phyloP scores from a whole-genome alignment of 23 red algal genomes.

The Gracilaria domingensis region DNA sequence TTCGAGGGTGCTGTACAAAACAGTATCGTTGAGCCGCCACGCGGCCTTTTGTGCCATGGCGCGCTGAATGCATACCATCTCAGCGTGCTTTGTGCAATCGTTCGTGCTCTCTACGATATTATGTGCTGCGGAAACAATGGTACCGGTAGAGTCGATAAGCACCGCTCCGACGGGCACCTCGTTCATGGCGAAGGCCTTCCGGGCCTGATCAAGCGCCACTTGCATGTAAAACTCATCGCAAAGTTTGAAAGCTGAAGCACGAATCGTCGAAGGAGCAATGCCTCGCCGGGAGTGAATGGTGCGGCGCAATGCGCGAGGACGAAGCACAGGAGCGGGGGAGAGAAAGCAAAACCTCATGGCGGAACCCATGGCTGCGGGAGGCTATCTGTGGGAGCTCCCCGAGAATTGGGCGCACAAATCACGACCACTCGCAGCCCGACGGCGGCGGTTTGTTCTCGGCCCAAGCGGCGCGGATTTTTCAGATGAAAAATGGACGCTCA shows the following conservation, averaged over 20 bases:
- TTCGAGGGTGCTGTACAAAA: slow-evolving; percentile 91
- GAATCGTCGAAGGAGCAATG: background rate
- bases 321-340: background rate
- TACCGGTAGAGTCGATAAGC: slow-evolving; percentile 57
- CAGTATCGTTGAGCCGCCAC: slow-evolving; percentile 82
- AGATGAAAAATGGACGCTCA: background rate
- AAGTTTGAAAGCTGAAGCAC: background rate
- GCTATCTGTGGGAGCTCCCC: background rate
- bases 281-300: background rate
- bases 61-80: slow-evolving; percentile 84
- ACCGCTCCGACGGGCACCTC: slow-evolving; percentile 98
- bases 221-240: slow-evolving; percentile 85
- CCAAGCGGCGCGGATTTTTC: background rate
- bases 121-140: slow-evolving; percentile 61
- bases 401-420: background rate
- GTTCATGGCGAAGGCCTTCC: slow-evolving; percentile 39
- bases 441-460: background rate
- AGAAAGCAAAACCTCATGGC: slow-evolving; percentile 8
- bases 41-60: slow-evolving; percentile 20
- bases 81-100: slow-evolving; percentile 92
- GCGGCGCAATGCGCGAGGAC: background rate
- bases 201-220: slow-evolving; percentile 71
- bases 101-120: slow-evolving; percentile 73
- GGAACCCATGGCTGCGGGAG: background rate
- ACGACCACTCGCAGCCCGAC: background rate